phyloP scores from a whole-genome alignment of 129 eudicot genomes.

The Ambrosia artemisiifolia region DNA sequence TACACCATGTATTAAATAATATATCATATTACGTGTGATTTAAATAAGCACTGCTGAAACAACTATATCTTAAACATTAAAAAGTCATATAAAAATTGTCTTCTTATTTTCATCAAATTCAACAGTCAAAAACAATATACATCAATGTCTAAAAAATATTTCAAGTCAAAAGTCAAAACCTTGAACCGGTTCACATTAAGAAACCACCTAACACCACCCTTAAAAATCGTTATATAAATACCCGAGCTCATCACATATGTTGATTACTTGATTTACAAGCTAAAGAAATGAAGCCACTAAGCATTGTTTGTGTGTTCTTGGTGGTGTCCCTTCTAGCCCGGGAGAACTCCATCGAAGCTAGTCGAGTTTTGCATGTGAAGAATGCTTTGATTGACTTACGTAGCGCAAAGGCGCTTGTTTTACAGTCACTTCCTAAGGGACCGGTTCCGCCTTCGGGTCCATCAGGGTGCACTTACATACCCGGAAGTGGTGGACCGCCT shows the following conservation, averaged over 20 bases:
- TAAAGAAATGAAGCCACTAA: slow-evolving; percentile 32
- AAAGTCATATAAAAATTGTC: slow-evolving; percentile 17
- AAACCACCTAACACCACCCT: slow-evolving; percentile 20
- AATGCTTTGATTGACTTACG: not conserved
- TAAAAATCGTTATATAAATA: slow-evolving; percentile 13
- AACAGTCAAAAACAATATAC: slow-evolving; percentile 11
- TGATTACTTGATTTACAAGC: not conserved
- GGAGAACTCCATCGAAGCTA: slow-evolving; percentile 17
- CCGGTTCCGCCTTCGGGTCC: slow-evolving; percentile 59
- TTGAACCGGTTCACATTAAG: slow-evolving; percentile 7
- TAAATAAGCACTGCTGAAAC: not conserved
- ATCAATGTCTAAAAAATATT: too few species aligned
- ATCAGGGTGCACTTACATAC: slow-evolving; percentile 58
- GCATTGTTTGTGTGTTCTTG: slow-evolving; percentile 15
- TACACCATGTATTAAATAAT: not conserved
- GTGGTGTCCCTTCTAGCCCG: slow-evolving; percentile 17
- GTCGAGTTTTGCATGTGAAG: slow-evolving; percentile 31
- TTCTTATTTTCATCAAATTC: slow-evolving; percentile 15
- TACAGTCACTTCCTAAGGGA: slow-evolving; percentile 53
- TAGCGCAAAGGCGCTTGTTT: slow-evolving; percentile 12
- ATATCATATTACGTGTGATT: not conserved
- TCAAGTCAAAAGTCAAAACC: slow-evolving; percentile 32
- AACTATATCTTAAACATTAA: not conserved
- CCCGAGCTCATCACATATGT: not conserved
- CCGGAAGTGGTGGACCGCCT: slow-evolving; percentile 37